Conservation (phyloP, 345 rosid genomes). For the Dipteronia sinensis region DNA sequence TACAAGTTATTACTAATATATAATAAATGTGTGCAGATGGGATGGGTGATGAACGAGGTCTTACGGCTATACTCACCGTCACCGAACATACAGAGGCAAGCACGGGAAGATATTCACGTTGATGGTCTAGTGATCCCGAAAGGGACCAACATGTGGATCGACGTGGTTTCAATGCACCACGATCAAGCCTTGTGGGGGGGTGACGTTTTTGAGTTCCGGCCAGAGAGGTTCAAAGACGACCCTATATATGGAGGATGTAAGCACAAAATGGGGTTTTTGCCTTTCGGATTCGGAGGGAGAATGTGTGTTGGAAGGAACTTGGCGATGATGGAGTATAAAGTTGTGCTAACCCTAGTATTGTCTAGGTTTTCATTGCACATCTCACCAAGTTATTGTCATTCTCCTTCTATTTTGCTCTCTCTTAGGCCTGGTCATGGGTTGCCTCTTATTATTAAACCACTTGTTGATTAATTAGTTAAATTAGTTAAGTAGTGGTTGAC, state of each 20-base stretch:
- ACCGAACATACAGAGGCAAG: slow-evolving; percentile 85
- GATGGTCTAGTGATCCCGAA: slow-evolving; percentile 48
- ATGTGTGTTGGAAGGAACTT: slow-evolving; percentile 87
- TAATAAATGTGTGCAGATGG: slow-evolving; percentile 58
- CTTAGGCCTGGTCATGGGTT: slow-evolving; percentile 71
- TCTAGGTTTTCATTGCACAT: slow-evolving; percentile 65
- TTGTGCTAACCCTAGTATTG: slow-evolving; percentile 63
- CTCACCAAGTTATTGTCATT: slow-evolving; percentile 67
- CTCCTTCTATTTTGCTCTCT: slow-evolving; percentile 70
- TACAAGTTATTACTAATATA: too few species aligned
- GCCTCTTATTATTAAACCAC: slow-evolving; percentile 64
- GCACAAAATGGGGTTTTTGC: slow-evolving; percentile 88
- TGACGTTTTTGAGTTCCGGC: slow-evolving; percentile 70
- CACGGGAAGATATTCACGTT: slow-evolving; percentile 57
- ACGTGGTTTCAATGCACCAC: slow-evolving; percentile 92
- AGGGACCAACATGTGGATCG: slow-evolving; percentile 91
- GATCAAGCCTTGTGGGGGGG: slow-evolving; percentile 78
- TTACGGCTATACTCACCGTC: slow-evolving; percentile 76
- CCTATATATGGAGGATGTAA: slow-evolving; percentile 69
- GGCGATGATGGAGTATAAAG: slow-evolving; percentile 74
- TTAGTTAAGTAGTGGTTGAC: not conserved
- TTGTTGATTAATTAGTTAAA: slow-evolving; percentile 23
- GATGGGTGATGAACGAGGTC: slow-evolving; percentile 87
- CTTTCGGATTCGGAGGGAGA: slow-evolving; percentile 95
- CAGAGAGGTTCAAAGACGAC: slow-evolving; percentile 75